Conservation (phyloP, 495 filamentous ascomycete species). For the Hamigera avellanea region DNA sequence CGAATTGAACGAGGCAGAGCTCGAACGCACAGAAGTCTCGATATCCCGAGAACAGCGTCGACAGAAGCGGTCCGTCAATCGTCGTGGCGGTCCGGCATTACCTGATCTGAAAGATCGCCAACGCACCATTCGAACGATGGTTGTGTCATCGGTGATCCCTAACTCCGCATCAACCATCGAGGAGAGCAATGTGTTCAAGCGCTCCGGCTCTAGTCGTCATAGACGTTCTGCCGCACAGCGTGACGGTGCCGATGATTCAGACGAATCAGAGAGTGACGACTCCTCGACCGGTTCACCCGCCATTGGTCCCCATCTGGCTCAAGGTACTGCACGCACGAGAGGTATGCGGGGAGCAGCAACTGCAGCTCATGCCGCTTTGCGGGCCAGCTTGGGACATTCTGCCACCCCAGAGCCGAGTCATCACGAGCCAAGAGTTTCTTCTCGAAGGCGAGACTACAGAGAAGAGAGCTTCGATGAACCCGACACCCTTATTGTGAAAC, state of each 20-base stretch:
- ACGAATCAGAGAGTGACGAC: constrained; percentile 79
- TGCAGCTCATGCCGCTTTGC: constrained; percentile 62
- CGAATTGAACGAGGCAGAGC: constrained; percentile 80
- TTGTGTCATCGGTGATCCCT: constrained; percentile 84
- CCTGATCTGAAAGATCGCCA: constrained; percentile 94
- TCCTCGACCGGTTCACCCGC: constrained; percentile 81
- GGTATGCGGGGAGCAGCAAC: constrained; percentile 76
- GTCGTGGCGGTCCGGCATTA: constrained; percentile 84
- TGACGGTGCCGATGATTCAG: constrained; percentile 69
- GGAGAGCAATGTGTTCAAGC: constrained; percentile 76
- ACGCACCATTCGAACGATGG: constrained; percentile 76
- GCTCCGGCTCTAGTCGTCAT: constrained; percentile 43
- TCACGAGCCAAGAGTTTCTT: constrained; percentile 58
- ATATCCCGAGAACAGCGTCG: constrained; percentile 85
- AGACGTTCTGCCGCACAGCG: constrained; percentile 32
- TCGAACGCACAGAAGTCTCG: constrained; percentile 84
- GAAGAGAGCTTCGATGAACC: constrained; percentile 64
- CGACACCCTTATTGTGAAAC: constrained; percentile 54
- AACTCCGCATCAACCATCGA: constrained; percentile 73
- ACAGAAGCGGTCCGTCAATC: constrained; percentile 89
- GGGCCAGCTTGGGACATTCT: constrained; percentile 70
- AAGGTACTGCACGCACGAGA: constrained; percentile 75
- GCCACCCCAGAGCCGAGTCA: constrained; percentile 72
- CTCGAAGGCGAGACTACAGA: constrained; percentile 48
- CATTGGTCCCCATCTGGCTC: constrained; percentile 48